Conservation (phyloP, 1,284 basidiomycete genomes). For the Cutaneotrichosporon sp. region DNA sequence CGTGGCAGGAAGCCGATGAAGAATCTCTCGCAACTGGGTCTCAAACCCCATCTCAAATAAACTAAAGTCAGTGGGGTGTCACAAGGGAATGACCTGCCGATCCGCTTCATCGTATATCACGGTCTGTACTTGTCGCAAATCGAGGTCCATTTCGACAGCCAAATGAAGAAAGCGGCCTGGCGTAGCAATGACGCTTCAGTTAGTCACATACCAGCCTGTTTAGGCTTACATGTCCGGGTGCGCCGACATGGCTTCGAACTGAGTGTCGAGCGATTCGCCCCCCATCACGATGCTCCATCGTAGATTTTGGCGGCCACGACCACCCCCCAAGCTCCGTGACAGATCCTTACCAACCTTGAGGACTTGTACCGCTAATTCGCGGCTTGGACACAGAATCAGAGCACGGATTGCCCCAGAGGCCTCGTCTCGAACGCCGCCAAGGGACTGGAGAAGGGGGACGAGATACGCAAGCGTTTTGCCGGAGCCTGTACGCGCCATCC, state of each 20-base stretch:
- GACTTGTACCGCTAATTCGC: constrained; percentile 92
- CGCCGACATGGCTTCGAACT: constrained; percentile 90
- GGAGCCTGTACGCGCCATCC: constrained; percentile 97
- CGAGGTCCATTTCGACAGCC: constrained; percentile 93
- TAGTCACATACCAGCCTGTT: neutral
- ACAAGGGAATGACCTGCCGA: constrained; percentile 42
- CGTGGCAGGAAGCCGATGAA: constrained; percentile 75
- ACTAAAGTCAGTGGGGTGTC: constrained; percentile 40
- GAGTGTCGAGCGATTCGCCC: constrained; percentile 91
- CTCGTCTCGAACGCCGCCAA: constrained; percentile 71
- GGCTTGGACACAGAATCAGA: constrained; percentile 82
- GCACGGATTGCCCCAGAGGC: constrained; percentile 76
- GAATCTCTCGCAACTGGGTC: constrained; percentile 82
- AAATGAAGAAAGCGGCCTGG: constrained; percentile 95
- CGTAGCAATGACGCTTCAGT: constrained; percentile 81
- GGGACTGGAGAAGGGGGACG: constrained; percentile 81
- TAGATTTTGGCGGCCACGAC: constrained; percentile 58
- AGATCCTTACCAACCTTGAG: constrained; percentile 93
- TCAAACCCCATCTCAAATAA: constrained; percentile 98
- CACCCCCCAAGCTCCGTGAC: constrained; percentile 58
- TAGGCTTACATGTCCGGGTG: constrained; percentile 85
- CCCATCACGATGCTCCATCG: constrained; percentile 95
- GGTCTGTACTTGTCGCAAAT: constrained; percentile 80
- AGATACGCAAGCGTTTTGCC: constrained; percentile 98
- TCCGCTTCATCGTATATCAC: constrained; percentile 98